A percentile compares a stretch with the other conserved stretches of the same genome.
Conservation (phyloP, 768 basidiomycete genomes). For the Phlebiopsis flavidoalba region DNA sequence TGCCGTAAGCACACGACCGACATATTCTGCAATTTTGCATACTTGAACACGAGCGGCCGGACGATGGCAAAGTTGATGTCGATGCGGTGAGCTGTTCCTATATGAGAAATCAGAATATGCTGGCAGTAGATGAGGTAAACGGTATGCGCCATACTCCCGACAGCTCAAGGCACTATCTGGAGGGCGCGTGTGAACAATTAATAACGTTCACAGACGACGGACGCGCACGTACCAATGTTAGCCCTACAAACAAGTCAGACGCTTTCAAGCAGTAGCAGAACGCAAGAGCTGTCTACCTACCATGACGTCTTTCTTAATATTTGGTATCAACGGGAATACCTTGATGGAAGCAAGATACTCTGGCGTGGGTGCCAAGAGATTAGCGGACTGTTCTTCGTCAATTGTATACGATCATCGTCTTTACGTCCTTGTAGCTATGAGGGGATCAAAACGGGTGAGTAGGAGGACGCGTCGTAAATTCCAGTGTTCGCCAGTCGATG, state of each 20-base stretch:
- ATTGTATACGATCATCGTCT: not conserved
- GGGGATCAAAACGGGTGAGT: constrained; percentile 11
- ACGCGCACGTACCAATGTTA: not conserved
- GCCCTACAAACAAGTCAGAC: not conserved
- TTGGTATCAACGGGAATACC: constrained; percentile 79
- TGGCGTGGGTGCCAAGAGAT: constrained; percentile 48
- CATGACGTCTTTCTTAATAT: constrained; percentile 62
- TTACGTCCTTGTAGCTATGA: constrained; percentile 19
- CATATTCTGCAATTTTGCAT: constrained; percentile 72
- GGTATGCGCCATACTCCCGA: constrained; percentile 63
- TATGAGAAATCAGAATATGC: not conserved
- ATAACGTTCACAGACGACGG: constrained; percentile 24
- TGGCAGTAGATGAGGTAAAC: not conserved
- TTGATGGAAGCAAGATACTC: constrained; percentile 57
- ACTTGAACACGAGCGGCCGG: constrained; percentile 72
- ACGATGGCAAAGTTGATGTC: constrained; percentile 76
- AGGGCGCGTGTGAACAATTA: constrained; percentile 4
- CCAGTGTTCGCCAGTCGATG: too few species aligned
- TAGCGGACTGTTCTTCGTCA: constrained; percentile 20
- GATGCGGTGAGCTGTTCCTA: constrained; percentile 80
- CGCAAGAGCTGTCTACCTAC: constrained; percentile 38
- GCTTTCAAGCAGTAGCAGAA: too few species aligned
- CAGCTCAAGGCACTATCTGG: constrained; percentile 68
- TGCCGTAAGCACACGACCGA: constrained; percentile 69
- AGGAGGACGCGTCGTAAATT: too few species aligned